Conservation (phyloP, 805 yeast species). For the Metschnikowia similis region DNA sequence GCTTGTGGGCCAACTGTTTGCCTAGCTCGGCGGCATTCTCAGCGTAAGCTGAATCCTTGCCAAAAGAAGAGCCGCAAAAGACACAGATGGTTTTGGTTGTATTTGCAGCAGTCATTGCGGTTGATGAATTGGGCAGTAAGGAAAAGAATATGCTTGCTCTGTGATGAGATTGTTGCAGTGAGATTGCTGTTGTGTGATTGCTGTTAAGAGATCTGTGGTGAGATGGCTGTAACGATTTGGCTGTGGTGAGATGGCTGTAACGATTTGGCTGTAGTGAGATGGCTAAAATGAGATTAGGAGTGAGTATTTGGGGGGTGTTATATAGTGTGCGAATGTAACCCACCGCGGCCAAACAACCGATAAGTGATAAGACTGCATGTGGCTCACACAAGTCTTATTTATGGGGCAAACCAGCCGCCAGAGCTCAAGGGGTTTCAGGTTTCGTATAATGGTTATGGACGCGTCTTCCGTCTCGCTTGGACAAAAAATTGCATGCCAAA, state of each 20-base stretch:
- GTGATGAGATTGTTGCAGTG: too few species aligned
- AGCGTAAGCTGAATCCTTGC: slow-evolving; percentile 48
- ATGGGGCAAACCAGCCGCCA: too few species aligned
- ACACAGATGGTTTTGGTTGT: slow-evolving; percentile 61
- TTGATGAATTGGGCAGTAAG: not conserved
- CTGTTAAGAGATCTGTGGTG: too few species aligned
- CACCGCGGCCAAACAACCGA: slow-evolving; percentile 11
- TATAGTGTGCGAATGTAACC: slow-evolving; percentile 1
- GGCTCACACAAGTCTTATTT: not conserved
- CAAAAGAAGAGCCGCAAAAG: slow-evolving; percentile 82
- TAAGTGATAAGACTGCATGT: not conserved
- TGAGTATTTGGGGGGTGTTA: not conserved
- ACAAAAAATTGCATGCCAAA: too few species aligned
- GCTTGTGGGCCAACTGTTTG: slow-evolving; percentile 45
- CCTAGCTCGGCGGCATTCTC: slow-evolving; percentile 61
- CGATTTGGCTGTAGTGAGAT: not conserved
- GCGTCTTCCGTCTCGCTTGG: too few species aligned
- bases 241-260: too few species aligned
- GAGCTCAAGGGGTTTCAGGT: too few species aligned
- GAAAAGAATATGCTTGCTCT: too few species aligned
- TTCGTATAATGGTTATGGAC: too few species aligned
- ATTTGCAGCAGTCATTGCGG: slow-evolving; percentile 21
- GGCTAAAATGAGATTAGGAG: not conserved
- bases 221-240: too few species aligned
- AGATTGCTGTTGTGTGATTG: too few species aligned